Percentiles rank a stretch among this genome's conserved stretches.
Conservation (phyloP, 192 early-diverging fungal species). For the Coemansia sp. region DNA sequence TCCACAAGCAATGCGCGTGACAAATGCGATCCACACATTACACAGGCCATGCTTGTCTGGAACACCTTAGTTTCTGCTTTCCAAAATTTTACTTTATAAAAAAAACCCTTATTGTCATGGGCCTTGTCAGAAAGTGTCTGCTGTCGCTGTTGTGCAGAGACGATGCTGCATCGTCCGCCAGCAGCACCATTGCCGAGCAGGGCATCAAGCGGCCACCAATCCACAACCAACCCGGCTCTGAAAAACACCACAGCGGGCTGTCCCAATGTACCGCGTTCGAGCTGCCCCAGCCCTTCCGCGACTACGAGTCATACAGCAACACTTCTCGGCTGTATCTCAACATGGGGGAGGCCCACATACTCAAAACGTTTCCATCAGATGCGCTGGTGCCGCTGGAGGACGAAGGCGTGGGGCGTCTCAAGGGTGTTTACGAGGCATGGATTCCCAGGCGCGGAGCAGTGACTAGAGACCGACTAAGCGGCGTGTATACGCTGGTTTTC, state of each 20-base stretch:
- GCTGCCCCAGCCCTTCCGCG: constrained; percentile 17
- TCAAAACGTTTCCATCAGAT: constrained; percentile 39
- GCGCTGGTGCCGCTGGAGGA: constrained; percentile 38
- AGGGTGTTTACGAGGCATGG: constrained; percentile 47
- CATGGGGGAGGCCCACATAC: constrained; percentile 18
- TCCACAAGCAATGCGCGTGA: too few relatives aligned
- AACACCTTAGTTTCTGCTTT: background rate
- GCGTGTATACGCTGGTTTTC: constrained; percentile 33
- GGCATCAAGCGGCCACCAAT: background rate
- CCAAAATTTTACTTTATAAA: background rate
- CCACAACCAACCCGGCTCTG: background rate
- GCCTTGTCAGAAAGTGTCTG: constrained; percentile 19
- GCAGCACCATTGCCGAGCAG: background rate
- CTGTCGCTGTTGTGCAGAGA: constrained; percentile 26
- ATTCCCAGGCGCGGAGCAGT: constrained; percentile 22
- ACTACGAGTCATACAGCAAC: constrained; percentile 29
- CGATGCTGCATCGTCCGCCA: background rate
- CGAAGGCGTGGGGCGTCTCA: constrained; percentile 39
- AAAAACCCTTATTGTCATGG: constrained; percentile 7
- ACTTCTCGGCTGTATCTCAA: constrained; percentile 23
- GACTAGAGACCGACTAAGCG: constrained; percentile 31
- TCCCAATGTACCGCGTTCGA: constrained; percentile 7
- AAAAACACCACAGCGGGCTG: background rate
- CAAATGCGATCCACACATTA: too few relatives aligned
- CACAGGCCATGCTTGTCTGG: background rate